Percentiles rank a stretch among this genome's conserved stretches.
phyloP scores from a whole-genome alignment of 225 moss, liverwort and hornwort species.

The Sphagnum contortum region DNA sequence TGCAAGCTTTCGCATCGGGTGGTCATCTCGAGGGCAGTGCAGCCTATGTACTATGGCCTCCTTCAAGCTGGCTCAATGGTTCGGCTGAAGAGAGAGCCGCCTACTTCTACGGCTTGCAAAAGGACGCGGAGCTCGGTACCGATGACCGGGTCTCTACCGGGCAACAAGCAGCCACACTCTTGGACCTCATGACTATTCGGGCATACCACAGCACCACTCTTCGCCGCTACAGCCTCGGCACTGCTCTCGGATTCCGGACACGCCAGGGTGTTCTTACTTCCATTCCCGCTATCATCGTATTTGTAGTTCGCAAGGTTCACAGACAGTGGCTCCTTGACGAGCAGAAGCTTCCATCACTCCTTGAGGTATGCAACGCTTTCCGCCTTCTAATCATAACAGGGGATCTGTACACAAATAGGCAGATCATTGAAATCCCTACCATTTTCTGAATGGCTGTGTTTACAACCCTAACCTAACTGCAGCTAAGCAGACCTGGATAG shows the following conservation, averaged over 20 bases:
- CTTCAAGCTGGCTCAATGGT: constrained; percentile 28
- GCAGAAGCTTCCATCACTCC: constrained; percentile 46
- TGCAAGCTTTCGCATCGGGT: constrained; percentile 9
- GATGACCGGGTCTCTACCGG: constrained; percentile 11
- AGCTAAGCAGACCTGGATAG: too few species aligned
- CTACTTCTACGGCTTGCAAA: constrained; percentile 46
- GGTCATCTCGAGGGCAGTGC: constrained; percentile 23
- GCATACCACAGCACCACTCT: constrained; percentile 61
- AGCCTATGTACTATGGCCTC: constrained; percentile 45
- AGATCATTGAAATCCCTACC: too few species aligned
- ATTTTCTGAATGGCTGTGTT: too few species aligned
- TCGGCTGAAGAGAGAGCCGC: constrained; percentile 43
- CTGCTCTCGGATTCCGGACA: constrained; percentile 68
- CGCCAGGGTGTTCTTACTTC: constrained; percentile 54
- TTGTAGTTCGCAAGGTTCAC: constrained; percentile 69
- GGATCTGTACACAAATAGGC: too few species aligned
- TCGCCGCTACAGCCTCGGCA: constrained; percentile 61
- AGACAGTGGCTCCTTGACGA: constrained; percentile 58
- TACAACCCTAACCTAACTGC: too few species aligned
- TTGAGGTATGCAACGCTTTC: constrained; percentile 21
- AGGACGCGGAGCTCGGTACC: constrained; percentile 22
- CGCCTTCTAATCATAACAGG: too few species aligned
- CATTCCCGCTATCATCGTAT: constrained; percentile 66
- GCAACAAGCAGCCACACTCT: constrained; percentile 51
- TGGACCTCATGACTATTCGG: constrained; percentile 72